Conservation (phyloP, 306 rosid species). For the Malus asiatica region DNA sequence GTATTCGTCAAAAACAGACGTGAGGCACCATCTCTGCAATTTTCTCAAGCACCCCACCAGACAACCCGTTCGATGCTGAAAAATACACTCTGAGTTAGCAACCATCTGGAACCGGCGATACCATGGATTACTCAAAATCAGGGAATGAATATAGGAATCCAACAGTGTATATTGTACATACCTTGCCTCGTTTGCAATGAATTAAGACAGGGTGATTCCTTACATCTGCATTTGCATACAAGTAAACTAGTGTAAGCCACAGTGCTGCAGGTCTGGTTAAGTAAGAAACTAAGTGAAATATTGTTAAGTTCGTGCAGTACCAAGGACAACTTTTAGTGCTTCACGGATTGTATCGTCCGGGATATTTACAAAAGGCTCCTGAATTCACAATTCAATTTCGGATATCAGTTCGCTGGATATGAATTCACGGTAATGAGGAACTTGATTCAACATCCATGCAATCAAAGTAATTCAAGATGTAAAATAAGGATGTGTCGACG, state of each 20-base stretch:
- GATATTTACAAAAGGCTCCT: slow-evolving; percentile 96
- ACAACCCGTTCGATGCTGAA: slow-evolving; percentile 98
- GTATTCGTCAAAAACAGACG: slow-evolving; percentile 89
- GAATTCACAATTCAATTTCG: slow-evolving; percentile 17
- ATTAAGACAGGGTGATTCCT: slow-evolving; percentile 92
- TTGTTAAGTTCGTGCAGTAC: slow-evolving; percentile 29
- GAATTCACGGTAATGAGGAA: not conserved
- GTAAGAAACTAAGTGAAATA: not conserved
- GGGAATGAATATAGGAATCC: not conserved
- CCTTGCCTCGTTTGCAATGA: slow-evolving; percentile 98
- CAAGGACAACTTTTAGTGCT: slow-evolving; percentile 87
- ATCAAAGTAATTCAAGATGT: not conserved
- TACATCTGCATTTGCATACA: slow-evolving; percentile 47
- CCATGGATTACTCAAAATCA: not conserved
- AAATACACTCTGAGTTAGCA: slow-evolving; percentile 5
- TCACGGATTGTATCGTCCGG: slow-evolving; percentile 86
- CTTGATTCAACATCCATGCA: not conserved
- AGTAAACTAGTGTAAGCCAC: slow-evolving; percentile 9
- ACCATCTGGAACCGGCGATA: slow-evolving; percentile 5
- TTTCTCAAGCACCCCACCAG: slow-evolving; percentile 95
- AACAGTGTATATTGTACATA: slow-evolving; percentile 17
- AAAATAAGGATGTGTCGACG: not conserved
- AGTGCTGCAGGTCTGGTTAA: not conserved
- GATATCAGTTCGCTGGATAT: not conserved
- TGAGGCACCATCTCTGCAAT: slow-evolving; percentile 84